Evolutionary conservation across 2,329 filamentous ascomycete genomes (phyloP).

Genomic region (Emmonsiellopsis sp.): DNA sequence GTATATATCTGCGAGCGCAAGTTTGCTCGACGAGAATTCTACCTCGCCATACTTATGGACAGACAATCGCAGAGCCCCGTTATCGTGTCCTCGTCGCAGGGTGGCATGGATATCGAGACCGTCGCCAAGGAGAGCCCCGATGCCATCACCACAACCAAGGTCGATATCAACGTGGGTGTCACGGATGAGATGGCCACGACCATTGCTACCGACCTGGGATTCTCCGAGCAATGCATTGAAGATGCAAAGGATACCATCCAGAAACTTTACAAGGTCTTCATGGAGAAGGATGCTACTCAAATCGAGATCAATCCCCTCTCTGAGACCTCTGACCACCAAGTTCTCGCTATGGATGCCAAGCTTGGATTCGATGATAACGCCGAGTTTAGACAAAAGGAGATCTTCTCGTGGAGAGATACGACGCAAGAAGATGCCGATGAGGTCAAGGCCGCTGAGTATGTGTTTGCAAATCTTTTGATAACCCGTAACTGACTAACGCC

Average conservation of each 20-base stretch:
- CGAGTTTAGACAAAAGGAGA: slow-evolving; percentile 93
- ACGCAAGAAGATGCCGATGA: slow-evolving; percentile 96
- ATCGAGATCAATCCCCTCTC: slow-evolving; percentile 99
- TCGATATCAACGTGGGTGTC: slow-evolving; percentile 90
- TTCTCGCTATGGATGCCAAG: slow-evolving; percentile 99
- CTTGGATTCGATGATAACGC: slow-evolving; percentile 98
- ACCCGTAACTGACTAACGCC: neutral
- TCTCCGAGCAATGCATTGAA: slow-evolving; percentile 95
- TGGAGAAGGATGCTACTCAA: slow-evolving; percentile 96
- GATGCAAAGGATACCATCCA: slow-evolving; percentile 94
- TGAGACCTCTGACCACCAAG: slow-evolving; percentile 96
- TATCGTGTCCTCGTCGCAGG: slow-evolving; percentile 95
- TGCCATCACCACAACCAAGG: slow-evolving; percentile 85
- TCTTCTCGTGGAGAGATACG: slow-evolving; percentile 88
- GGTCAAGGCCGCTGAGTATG: slow-evolving; percentile 84
- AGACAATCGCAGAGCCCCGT: slow-evolving; percentile 81
- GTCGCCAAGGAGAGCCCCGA: slow-evolving; percentile 97
- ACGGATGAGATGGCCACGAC: slow-evolving; percentile 88
- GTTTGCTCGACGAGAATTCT: slow-evolving; percentile 97
- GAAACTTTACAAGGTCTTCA: slow-evolving; percentile 98
- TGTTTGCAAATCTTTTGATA: neutral
- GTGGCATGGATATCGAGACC: slow-evolving; percentile 97
- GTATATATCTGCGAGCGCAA: slow-evolving; percentile 99
- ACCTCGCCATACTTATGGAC: slow-evolving; percentile 98
- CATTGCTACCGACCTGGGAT: slow-evolving; percentile 86